Evolutionary conservation across 2,329 filamentous ascomycete species (phyloP), one percentile per base, ranked within the genome.

Genomic region (Aspergillus tubingensis): DNA sequence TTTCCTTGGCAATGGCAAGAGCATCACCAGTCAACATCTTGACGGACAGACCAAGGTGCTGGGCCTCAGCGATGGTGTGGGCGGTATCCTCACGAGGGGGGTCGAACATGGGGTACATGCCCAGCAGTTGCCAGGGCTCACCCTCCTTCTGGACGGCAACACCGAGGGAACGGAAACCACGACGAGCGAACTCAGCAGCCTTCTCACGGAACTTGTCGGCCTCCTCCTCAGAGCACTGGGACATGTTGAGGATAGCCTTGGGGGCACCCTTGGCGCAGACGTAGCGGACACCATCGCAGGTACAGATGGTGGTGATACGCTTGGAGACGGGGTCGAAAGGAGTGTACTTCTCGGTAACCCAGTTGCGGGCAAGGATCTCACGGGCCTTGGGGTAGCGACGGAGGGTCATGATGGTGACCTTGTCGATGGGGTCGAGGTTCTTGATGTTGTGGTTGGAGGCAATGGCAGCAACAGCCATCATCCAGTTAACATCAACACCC

Each of bases 1-100:
- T 91, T 80, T 91, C 89, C 82, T 91, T 91, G 61, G 89, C 89
- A 67, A 91, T 91, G 70, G 89, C 88, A 69, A 91, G 89, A 66
- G 89, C 89, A 74, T 91, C 89, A 85, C 89, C 89, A 80, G 89
- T 91, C 77, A 91, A 81, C 89, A 91, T 91, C 86, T 91, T 91
- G 68, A 91, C 89, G 66, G 85, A 86, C 36, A 91, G 88, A 82
- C 89, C 89, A 60, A 91, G 87, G 75, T 88, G 85, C 77, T 90
- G 87, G 65, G 89, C 88, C 80, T 91, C 88, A 71, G 89, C 81
- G 72, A 91, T 91, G 67, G 89, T 91, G 80, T 91, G 88, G 66
- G 89, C 89, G 64, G 88, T 91, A 76, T 91, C 89, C 71, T 90
- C 88, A 82, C 89, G 88, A 63, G 89, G 89, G 72, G 89, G 89